phyloP scores from a whole-genome alignment of 257 asterid genomes.

The Plantago ovata region DNA sequence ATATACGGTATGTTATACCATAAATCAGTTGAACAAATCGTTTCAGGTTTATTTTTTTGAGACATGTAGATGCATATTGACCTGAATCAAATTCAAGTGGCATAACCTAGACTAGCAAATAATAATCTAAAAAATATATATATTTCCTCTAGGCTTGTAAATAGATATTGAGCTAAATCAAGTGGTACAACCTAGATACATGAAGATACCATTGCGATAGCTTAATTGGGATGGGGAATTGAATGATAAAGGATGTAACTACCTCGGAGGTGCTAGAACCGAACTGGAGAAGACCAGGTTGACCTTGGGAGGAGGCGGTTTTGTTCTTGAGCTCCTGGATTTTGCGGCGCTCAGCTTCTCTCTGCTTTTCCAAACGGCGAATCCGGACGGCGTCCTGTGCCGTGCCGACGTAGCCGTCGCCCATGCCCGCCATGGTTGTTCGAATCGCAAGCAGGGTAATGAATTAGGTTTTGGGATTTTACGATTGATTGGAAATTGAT shows the following conservation, averaged over 20 bases:
- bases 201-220: no score
- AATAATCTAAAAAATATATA: no score
- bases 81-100: no score
- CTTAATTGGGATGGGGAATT: background rate
- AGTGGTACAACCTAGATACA: no score
- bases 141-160: no score
- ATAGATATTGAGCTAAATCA: no score
- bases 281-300: constrained; percentile 92
- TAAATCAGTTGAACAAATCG: no score
- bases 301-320: constrained; percentile 74
- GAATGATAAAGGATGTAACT: background rate
- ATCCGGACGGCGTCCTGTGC: constrained; percentile 95
- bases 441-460: background rate
- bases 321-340: constrained; percentile 94
- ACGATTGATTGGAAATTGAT: background rate
- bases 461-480: background rate
- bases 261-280: constrained; percentile 99
- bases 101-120: no score
- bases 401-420: constrained; percentile 97
- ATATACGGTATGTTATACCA: no score
- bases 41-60: no score
- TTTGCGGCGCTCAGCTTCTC: constrained; percentile 97
- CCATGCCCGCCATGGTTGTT: constrained; percentile 89
- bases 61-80: no score
- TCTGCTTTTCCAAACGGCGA: constrained; percentile 94